phyloP scores from a whole-genome alignment of 352 stramenopile species.

The Pythium monospermum region DNA sequence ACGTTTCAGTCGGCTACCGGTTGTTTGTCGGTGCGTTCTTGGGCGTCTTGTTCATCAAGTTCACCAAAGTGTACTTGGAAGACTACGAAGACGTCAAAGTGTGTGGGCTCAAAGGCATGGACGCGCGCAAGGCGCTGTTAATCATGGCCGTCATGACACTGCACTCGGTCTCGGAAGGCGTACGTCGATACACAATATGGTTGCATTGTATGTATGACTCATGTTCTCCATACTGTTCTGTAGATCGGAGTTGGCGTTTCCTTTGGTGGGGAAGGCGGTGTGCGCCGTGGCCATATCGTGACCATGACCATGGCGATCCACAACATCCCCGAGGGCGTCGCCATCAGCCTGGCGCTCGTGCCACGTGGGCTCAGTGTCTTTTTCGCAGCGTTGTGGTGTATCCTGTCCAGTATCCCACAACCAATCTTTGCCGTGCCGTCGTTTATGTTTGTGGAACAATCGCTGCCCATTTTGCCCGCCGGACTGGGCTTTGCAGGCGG shows the following conservation, averaged over 20 bases:
- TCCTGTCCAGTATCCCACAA: slow-evolving; percentile 91
- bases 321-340: slow-evolving; percentile 98
- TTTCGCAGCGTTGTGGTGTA: slow-evolving; percentile 85
- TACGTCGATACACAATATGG: slow-evolving; percentile 28
- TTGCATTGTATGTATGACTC: not conserved
- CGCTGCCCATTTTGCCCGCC: slow-evolving; percentile 92
- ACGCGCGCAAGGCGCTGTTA: slow-evolving; percentile 91
- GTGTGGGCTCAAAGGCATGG: slow-evolving; percentile 62
- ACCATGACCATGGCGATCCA: slow-evolving; percentile 97
- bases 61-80: slow-evolving; percentile 93
- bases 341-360: slow-evolving; percentile 93
- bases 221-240: not conserved
- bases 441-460: slow-evolving; percentile 91
- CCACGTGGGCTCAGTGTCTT: slow-evolving; percentile 89
- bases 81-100: slow-evolving; percentile 94
- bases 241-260: slow-evolving; percentile 95
- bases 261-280: slow-evolving; percentile 92
- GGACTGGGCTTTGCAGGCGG: slow-evolving; percentile 96
- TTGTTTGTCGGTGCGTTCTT: slow-evolving; percentile 87
- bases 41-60: slow-evolving; percentile 96
- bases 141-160: slow-evolving; percentile 99
- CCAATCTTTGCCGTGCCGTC: slow-evolving; percentile 97
- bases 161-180: slow-evolving; percentile 97
- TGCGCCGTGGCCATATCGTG: slow-evolving; percentile 95
- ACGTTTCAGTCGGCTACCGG: slow-evolving; percentile 65